These are phyloP conservation scores for Eucalyptus leucophloia DNA, from an alignment of 345 rosid species.

Conservation along the genomic window DNA sequence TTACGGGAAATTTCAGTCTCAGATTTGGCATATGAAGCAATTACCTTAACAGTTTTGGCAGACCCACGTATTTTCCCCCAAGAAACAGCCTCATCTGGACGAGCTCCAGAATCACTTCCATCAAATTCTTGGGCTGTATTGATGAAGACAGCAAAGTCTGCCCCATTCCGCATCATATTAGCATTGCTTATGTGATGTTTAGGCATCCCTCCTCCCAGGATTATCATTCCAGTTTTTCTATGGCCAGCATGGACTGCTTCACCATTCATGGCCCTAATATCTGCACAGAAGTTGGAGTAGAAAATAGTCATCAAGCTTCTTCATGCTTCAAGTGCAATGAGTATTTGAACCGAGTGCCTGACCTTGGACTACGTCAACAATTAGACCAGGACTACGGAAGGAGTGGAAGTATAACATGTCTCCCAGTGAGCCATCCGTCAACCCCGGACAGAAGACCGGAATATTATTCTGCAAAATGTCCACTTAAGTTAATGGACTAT, in stretches of 20 bases:
- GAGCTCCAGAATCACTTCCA: constrained; percentile 97
- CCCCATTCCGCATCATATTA: constrained; percentile 95
- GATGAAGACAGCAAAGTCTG: constrained; percentile 82
- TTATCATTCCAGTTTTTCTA: constrained; percentile 77
- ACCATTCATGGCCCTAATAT: constrained; percentile 69
- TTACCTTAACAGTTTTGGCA: constrained; percentile 83
- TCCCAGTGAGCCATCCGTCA: constrained; percentile 95
- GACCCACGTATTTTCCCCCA: constrained; percentile 89
- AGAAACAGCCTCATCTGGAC: constrained; percentile 89
- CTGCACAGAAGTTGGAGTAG: constrained; percentile 19
- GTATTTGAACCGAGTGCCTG: not conserved
- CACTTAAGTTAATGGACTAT: not conserved
- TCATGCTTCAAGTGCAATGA: not conserved
- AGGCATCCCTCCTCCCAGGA: constrained; percentile 89
- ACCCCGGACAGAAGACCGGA: constrained; percentile 89
- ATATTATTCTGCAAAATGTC: constrained; percentile 53
- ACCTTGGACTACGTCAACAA: constrained; percentile 74
- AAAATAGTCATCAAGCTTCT: not conserved
- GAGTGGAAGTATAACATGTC: constrained; percentile 96
- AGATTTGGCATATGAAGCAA: not conserved
- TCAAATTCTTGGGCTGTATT: constrained; percentile 94
- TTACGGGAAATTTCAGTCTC: not conserved
- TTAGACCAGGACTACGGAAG: constrained; percentile 42
- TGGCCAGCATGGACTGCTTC: constrained; percentile 81
- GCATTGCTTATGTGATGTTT: constrained; percentile 99